Conservation (phyloP, 1,284 basidiomycete genomes). For the Cystobasidiaceae sp. region DNA sequence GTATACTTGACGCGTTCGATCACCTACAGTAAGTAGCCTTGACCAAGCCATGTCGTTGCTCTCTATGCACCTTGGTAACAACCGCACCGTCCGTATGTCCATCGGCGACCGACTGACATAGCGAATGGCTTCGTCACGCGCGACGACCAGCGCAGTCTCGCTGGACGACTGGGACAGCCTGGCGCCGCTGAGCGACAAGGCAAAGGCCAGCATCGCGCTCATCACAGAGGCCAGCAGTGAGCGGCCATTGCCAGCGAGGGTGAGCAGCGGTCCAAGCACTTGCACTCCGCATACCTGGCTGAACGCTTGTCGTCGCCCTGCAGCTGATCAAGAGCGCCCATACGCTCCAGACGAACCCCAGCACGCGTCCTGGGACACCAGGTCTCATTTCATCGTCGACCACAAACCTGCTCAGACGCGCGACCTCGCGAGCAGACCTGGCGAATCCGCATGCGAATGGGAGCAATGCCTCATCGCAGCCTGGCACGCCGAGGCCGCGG, state of each 20-base stretch:
- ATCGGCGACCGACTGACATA: no score
- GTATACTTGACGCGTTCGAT: no score
- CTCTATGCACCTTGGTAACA: background rate
- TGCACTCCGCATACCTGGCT: background rate
- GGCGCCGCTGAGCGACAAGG: constrained; percentile 65
- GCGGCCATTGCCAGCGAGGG: constrained; percentile 64
- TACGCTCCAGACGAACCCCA: constrained; percentile 26
- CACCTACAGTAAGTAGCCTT: no score
- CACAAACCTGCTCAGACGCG: background rate
- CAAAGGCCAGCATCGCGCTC: constrained; percentile 60
- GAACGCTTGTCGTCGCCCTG: background rate
- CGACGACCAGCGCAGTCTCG: constrained; percentile 33
- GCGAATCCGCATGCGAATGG: background rate
- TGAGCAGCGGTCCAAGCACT: constrained; percentile 46
- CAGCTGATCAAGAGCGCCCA: background rate
- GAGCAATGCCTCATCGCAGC: no score
- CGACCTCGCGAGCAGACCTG: background rate
- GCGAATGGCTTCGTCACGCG: constrained; percentile 16
- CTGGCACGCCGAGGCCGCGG: constrained; percentile 18
- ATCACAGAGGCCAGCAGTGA: constrained; percentile 62
- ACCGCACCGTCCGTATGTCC: background rate
- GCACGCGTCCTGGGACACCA: no score
- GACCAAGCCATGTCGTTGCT: no score
- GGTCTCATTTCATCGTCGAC: no score
- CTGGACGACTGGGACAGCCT: constrained; percentile 85